A percentile compares a stretch with the other conserved stretches of the same genome.
Conservation (phyloP, 352 stramenopile genomes). For the Halophytophthora batemanensis region DNA sequence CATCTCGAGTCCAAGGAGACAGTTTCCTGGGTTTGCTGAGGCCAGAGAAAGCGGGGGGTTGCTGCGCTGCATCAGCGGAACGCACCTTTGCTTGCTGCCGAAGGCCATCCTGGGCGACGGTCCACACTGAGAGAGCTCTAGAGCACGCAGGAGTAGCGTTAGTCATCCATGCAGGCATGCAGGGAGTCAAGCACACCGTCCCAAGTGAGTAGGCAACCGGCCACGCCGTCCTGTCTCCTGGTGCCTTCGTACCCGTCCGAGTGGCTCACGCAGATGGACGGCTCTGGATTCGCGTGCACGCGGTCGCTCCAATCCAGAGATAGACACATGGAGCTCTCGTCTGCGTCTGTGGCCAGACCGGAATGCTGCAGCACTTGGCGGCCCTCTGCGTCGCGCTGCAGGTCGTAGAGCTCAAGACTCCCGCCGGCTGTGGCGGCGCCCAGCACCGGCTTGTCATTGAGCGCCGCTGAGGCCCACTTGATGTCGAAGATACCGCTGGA, state of each 20-base stretch:
- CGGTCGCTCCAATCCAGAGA: constrained; percentile 87
- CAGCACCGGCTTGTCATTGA: constrained; percentile 54
- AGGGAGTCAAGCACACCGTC: too few relatives aligned
- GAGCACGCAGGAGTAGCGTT: too few relatives aligned
- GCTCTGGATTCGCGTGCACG: constrained; percentile 37
- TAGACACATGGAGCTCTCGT: constrained; percentile 64
- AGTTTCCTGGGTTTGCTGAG: too few relatives aligned
- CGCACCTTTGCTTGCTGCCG: constrained; percentile 39
- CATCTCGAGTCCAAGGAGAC: too few relatives aligned
- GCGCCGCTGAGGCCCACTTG: constrained; percentile 64
- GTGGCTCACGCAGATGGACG: constrained; percentile 75
- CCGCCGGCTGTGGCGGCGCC: constrained; percentile 60
- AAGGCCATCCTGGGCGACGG: constrained; percentile 30
- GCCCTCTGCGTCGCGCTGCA: constrained; percentile 12
- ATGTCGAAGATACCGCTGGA: constrained; percentile 81
- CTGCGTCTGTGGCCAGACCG: constrained; percentile 29
- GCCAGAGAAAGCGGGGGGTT: too few relatives aligned
- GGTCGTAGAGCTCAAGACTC: constrained; percentile 61
- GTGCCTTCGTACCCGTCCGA: constrained; percentile 61
- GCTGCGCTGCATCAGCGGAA: too few relatives aligned
- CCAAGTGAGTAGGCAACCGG: too few relatives aligned
- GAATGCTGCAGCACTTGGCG: constrained; percentile 29
- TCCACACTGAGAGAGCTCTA: constrained; percentile 62
- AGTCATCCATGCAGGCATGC: too few relatives aligned
- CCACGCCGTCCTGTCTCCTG: too few relatives aligned